A percentile compares a stretch with the other conserved stretches of the same genome.
phyloP scores from a whole-genome alignment of 2,329 filamentous ascomycete genomes.

The Cladophialophora carrionii region DNA sequence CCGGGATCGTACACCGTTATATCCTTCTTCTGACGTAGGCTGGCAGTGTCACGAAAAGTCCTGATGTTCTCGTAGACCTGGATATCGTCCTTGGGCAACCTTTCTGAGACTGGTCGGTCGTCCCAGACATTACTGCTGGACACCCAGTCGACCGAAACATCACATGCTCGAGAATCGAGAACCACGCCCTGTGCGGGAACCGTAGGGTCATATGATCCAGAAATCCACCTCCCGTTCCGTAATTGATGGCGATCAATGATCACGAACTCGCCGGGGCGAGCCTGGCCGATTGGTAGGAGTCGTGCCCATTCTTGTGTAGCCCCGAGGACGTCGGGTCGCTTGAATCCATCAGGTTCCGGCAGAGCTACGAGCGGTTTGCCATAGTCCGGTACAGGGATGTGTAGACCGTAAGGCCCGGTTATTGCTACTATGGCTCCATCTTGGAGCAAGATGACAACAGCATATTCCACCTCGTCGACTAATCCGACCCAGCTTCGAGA shows the following conservation, averaged over 20 bases:
- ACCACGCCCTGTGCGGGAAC: constrained; percentile 55
- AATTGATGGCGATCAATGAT: constrained; percentile 58
- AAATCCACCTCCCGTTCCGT: constrained; percentile 57
- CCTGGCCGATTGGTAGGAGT: constrained; percentile 27
- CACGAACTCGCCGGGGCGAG: constrained; percentile 50
- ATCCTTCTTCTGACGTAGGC: constrained; percentile 33
- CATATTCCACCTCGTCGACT: constrained; percentile 55
- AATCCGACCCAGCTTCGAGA: constrained; percentile 61
- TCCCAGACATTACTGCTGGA: constrained; percentile 44
- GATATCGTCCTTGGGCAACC: constrained; percentile 27
- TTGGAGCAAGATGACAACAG: constrained; percentile 55
- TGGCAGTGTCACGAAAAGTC: constrained; percentile 30
- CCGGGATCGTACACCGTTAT: constrained; percentile 37
- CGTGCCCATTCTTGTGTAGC: constrained; percentile 28
- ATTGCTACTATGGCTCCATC: constrained; percentile 61
- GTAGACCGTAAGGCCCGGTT: constrained; percentile 51
- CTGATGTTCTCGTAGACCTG: constrained; percentile 37
- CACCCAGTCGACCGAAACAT: constrained; percentile 58
- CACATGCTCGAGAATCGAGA: constrained; percentile 53
- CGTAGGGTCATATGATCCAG: constrained; percentile 56
- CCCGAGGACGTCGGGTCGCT: constrained; percentile 24
- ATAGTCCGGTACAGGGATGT: constrained; percentile 43
- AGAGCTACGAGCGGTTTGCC: constrained; percentile 37
- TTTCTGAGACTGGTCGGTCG: not conserved
- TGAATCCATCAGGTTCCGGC: constrained; percentile 30